phyloP scores from a whole-genome alignment of 306 rosid species.

The Carpinus viminea region DNA sequence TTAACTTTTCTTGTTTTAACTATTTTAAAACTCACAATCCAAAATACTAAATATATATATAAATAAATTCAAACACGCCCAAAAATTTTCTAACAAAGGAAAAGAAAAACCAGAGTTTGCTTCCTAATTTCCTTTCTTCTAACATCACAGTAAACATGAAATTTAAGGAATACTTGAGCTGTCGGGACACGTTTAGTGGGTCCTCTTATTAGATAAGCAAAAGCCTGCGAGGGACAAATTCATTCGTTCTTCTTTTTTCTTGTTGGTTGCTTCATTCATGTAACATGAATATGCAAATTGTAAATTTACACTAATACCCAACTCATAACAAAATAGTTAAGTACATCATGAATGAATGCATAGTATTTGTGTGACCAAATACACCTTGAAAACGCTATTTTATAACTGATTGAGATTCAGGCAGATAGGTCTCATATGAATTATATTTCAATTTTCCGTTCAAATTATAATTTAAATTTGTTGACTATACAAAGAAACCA shows the following conservation, averaged over 20 bases:
- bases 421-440: too few species aligned
- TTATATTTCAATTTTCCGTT: too few species aligned
- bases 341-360: background rate
- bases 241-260: slow-evolving; percentile 18
- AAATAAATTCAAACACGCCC: too few species aligned
- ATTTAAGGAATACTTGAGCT: slow-evolving; percentile 26
- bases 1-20: too few species aligned
- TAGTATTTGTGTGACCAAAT: background rate
- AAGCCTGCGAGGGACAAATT: slow-evolving; percentile 21
- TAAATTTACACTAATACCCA: slow-evolving; percentile 1
- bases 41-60: too few species aligned
- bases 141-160: background rate
- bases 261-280: slow-evolving; percentile 51
- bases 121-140: background rate
- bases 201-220: slow-evolving; percentile 14
- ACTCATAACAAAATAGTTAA: background rate
- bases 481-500: too few species aligned
- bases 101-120: background rate
- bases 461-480: too few species aligned
- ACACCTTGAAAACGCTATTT: too few species aligned
- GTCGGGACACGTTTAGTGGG: slow-evolving; percentile 45
- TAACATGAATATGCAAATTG: slow-evolving; percentile 26
- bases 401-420: too few species aligned
- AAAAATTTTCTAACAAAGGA: background rate
- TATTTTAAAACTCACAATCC: too few species aligned